Base-by-base conservation (phyloP, 2,329 filamentous ascomycete genomes). In the Fusarium praegraminearum region DNA sequence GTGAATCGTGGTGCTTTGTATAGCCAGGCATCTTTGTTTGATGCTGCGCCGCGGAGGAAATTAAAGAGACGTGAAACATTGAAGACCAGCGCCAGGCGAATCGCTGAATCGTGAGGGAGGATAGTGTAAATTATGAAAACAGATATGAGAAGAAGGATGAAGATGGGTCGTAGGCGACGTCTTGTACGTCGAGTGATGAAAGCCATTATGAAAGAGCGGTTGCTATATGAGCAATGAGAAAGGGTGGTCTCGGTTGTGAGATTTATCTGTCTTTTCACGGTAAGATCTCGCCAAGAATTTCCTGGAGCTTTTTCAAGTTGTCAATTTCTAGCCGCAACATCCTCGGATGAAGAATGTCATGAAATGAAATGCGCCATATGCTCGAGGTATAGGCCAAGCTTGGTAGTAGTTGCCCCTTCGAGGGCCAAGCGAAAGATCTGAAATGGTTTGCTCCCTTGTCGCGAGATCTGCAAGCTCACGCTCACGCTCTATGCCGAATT, bases 1-100 rank as follows among this genome's bases (percentile, higher is more conserved):
- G 82, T 79, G 57, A 82, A 81, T n/a, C 65, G 67, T n/a, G 79
- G 78, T 52, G 77, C 68, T 69, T 57, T 62, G 61, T 75, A 67
- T 20, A 86, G 76, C 80, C 83, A 84, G 32, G 80, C 79, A 58
- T 85, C 83, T 71, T 75, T 75, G 32, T 76, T 70, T 16, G 73
- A 69, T 36, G 72, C 59, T 10, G 75, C 67, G 26, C 69, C 70
- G 30, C 75, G 76, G 18, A 82, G 59, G 26, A 72, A 60, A 53
- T 78, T 77, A 43, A 75, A 67, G 35, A 79, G 52, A n/a, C 80
- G 77, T 30, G 73, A 68, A 12, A 60, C 43, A 57, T 80, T 80
- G 71, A 80, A 80, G 55, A 72, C 68, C 46, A 80, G 32, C 20
- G 79, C 78, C 13, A 80, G 71, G 15, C 78, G 77, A 46, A 78